A percentile compares a stretch with the other conserved stretches of the same genome.
These are phyloP conservation scores for Theobroma grandiflorum DNA, from an alignment of 441 rosid species.

Conservation along the genomic window DNA sequence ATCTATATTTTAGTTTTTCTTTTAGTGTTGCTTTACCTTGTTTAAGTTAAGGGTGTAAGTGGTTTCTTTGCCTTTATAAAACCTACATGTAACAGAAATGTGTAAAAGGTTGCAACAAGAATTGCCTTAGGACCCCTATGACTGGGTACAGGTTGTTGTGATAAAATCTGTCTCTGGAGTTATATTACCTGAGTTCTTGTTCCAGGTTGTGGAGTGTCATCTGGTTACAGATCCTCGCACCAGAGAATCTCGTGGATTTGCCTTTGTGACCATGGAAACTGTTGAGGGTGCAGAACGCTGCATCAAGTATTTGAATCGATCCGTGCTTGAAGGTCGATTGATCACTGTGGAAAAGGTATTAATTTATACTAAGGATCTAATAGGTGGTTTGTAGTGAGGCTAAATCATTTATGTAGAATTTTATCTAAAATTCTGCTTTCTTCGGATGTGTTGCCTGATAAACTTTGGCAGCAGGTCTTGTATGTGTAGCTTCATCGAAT, in stretches of 20 bases:
- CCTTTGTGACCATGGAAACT: constrained; percentile 54
- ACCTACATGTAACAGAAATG: neutral
- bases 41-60: neutral
- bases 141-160: neutral
- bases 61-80: neutral
- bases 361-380: neutral
- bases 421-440: constrained; percentile 37
- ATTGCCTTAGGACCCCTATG: neutral
- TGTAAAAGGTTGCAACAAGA: neutral
- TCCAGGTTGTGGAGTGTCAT: constrained; percentile 52
- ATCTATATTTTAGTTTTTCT: neutral
- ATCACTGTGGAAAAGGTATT: constrained; percentile 57
- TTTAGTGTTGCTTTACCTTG: neutral
- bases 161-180: neutral
- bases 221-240: constrained; percentile 52
- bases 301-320: constrained; percentile 50
- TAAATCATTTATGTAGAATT: constrained; percentile 27
- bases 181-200: constrained; percentile 18
- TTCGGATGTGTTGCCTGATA: constrained; percentile 54
- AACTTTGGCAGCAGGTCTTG: constrained; percentile 73
- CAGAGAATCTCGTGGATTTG: constrained; percentile 58
- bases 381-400: neutral
- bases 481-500: constrained; percentile 69
- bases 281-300: constrained; percentile 52
- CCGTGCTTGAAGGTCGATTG: constrained; percentile 58